Percentiles rank a stretch among this genome's conserved stretches.
These are phyloP conservation scores for Fonsecaea multimorphosa DNA, from an alignment of 2,329 filamentous ascomycete species.

Conservation along the genomic window DNA sequence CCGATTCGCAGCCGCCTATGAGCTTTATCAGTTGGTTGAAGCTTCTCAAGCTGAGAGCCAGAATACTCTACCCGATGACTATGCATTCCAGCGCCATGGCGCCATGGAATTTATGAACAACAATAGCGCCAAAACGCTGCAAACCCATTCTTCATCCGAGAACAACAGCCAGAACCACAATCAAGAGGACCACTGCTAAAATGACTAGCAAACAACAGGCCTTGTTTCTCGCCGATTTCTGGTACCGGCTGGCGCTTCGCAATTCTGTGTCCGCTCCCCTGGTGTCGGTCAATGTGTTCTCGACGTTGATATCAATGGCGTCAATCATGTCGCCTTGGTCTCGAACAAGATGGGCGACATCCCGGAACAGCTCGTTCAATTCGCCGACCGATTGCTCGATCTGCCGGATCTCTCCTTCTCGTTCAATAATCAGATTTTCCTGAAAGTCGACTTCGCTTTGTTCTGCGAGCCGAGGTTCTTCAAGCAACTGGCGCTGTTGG, in stretches of 20 bases:
- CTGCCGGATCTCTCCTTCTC: conserved; percentile 94
- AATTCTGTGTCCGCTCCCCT: conserved; percentile 85
- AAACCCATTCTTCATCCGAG: conserved; percentile 57
- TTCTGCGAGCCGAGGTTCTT: conserved; percentile 79
- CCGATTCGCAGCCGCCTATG: neutral
- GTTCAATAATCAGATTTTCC: conserved; percentile 91
- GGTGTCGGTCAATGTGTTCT: conserved; percentile 80
- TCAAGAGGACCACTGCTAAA: conserved; percentile 82
- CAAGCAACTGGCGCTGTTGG: conserved; percentile 74
- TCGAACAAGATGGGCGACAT: conserved; percentile 95
- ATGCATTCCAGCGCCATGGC: conserved; percentile 13
- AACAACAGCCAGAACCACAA: conserved; percentile 85
- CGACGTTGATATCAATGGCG: conserved; percentile 86
- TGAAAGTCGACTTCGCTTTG: conserved; percentile 98
- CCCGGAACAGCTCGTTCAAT: conserved; percentile 93
- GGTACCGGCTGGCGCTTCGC: conserved; percentile 83
- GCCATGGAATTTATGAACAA: neutral
- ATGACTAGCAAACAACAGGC: conserved; percentile 91
- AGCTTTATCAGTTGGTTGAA: neutral
- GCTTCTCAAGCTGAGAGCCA: neutral
- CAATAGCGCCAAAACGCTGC: conserved; percentile 12
- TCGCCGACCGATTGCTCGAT: conserved; percentile 97
- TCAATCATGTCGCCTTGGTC: conserved; percentile 91
- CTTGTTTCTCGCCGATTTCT: conserved; percentile 94
- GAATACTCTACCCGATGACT: conserved; percentile 1